phyloP scores from a whole-genome alignment of 2,329 filamentous ascomycete genomes.

The Cercospora berteroae region DNA sequence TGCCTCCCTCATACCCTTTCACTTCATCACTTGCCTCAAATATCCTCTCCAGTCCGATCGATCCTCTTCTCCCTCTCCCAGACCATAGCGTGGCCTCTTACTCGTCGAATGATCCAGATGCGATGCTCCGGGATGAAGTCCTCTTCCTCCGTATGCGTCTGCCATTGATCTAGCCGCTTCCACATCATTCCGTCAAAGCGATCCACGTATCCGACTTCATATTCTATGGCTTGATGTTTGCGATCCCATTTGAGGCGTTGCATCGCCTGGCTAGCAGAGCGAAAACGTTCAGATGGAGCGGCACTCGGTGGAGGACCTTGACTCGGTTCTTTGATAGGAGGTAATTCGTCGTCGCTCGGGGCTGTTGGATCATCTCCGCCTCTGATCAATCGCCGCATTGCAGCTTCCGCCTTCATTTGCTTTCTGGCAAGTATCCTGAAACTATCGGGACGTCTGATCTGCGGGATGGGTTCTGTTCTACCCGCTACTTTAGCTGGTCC shows the following conservation, averaged over 20 bases:
- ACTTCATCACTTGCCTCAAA: not conserved
- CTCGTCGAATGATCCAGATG: conserved; percentile 41
- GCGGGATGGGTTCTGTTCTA: not conserved
- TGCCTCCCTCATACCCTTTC: not conserved
- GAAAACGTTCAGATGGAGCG: conserved; percentile 3
- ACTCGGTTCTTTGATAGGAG: not conserved
- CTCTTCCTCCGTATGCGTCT: conserved; percentile 54
- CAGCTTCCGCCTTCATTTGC: not conserved
- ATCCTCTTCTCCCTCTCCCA: conserved; percentile 49
- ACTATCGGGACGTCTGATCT: not conserved
- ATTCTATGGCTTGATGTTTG: conserved; percentile 32
- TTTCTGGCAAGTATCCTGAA: not conserved
- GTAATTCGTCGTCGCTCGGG: not conserved
- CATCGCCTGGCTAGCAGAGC: conserved; percentile 16
- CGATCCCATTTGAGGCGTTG: conserved; percentile 50
- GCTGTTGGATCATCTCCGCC: not conserved
- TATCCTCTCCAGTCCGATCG: conserved; percentile 19
- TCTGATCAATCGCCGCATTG: not conserved
- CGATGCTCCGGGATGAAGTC: conserved; percentile 58
- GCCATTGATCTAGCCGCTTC: conserved; percentile 49
- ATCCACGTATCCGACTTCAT: conserved; percentile 54
- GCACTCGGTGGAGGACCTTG: not conserved
- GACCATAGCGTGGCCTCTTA: conserved; percentile 38
- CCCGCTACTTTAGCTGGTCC: not conserved
- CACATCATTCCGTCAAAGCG: conserved; percentile 52